Evolutionary conservation across 495 filamentous ascomycete species (phyloP), one percentile per base, ranked within the genome.

Genomic region (Podospora sp.): DNA sequence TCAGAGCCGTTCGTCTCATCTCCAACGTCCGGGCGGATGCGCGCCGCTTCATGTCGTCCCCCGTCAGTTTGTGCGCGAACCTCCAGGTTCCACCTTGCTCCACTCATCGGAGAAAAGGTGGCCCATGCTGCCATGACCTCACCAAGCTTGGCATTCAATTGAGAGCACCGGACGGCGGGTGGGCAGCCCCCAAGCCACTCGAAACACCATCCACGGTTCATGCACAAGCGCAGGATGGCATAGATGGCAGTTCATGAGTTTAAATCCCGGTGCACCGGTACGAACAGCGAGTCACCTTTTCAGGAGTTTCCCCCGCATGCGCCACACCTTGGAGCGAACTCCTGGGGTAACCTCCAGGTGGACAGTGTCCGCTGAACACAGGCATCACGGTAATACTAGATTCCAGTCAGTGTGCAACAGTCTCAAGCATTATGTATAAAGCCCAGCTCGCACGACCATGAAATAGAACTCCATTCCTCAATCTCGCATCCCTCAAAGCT

Each of bases 401-500:
- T 33, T 33, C 29, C 29, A 33, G 29, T 8, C 29, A 33, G 29
- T 8, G 8, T 33, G 29, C 8, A 33, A 33, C 29, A 33, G 29
- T 33, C 3, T 33, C n/a, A 8, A 22, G 3, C 22, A 55, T 46
- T 46, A 46, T 4, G 20, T 3, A 55, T 55, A 55, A 5, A 18
- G 50, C n/a, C n/a, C 6, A n/a, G n/a, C 50, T 18, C 50, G 18
- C 16, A 18, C 50, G 3, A 25, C 55, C 3, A 59, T 27, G 26
- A 59, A 59, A 59, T 29, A 12, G 3, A 55, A 55, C 9, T 11
- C 52, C 20, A 2, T 55, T 11, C 3, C 20, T 55, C 8, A 22
- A 4, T 22, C 52, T 55, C 24, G 1, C n/a, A n/a, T 8, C n/a
- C 16, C 27, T 65, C 52, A 65, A 20, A 65, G 29, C 63, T 65